Percentiles rank a stretch among this genome's conserved stretches.
phyloP scores from a whole-genome alignment of 2,329 filamentous ascomycete species.

The Colletotrichum costaricense region DNA sequence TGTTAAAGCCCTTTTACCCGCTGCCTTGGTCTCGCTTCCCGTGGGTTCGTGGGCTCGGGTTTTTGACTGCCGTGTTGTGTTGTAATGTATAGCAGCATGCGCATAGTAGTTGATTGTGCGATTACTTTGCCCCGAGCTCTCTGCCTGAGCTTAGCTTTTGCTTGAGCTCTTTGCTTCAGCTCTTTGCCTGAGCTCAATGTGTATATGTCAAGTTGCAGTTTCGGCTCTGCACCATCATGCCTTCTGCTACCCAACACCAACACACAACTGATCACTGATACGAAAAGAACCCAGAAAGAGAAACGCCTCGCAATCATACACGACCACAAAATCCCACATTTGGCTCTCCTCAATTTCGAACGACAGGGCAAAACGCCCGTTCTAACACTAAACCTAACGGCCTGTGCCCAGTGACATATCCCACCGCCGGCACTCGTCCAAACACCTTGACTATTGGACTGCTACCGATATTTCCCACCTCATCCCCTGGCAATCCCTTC shows the following conservation, averaged over 20 bases:
- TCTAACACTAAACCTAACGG: background rate
- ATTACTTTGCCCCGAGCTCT: background rate
- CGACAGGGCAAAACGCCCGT: background rate
- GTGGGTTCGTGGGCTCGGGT: background rate
- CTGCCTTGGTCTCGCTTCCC: background rate
- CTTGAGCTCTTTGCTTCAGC: background rate
- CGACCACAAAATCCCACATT: background rate
- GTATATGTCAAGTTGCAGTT: background rate
- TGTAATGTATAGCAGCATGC: background rate
- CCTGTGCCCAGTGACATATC: background rate
- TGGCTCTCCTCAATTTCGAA: background rate
- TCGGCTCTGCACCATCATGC: background rate
- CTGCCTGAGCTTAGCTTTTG: too few species aligned
- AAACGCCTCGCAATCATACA: background rate
- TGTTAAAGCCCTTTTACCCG: background rate
- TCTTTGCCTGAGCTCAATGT: background rate
- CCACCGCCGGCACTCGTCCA: background rate
- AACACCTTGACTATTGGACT: background rate
- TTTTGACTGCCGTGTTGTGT: background rate
- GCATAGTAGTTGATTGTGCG: background rate
- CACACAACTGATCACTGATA: background rate
- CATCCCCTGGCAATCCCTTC: background rate
- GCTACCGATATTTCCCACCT: background rate
- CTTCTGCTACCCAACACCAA: background rate
- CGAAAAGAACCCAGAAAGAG: background rate